These are phyloP conservation scores for Gastrolobium bilobum DNA, from an alignment of 306 rosid species.

Conservation along the genomic window DNA sequence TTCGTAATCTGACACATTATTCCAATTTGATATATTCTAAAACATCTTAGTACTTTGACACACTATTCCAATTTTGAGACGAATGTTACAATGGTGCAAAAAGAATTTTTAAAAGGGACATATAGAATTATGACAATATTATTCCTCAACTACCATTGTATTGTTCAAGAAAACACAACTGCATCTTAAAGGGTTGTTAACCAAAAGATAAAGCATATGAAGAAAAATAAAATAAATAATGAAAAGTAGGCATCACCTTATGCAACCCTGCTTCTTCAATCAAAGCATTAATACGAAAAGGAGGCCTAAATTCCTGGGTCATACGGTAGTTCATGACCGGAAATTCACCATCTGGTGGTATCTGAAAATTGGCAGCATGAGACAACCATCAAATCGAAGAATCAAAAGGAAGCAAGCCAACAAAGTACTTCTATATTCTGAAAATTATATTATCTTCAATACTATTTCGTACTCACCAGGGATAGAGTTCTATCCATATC, in stretches of 20 bases:
- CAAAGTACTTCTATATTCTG: neutral
- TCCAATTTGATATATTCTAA: slow-evolving; percentile 8
- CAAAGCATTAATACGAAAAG: slow-evolving; percentile 80
- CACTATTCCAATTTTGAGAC: slow-evolving; percentile 8
- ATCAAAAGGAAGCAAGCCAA: slow-evolving; percentile 33
- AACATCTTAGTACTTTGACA: neutral
- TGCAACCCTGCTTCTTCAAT: slow-evolving; percentile 79
- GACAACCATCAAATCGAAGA: slow-evolving; percentile 35
- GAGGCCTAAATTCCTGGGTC: slow-evolving; percentile 90
- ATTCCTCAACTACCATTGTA: slow-evolving; percentile 31
- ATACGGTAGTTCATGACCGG: slow-evolving; percentile 91
- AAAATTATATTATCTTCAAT: slow-evolving; percentile 27
- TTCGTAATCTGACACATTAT: slow-evolving; percentile 11
- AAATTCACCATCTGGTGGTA: slow-evolving; percentile 89
- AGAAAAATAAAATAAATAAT: slow-evolving; percentile 7
- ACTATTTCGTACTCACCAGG: slow-evolving; percentile 63
- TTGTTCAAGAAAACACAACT: slow-evolving; percentile 12
- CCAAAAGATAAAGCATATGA: slow-evolving; percentile 7
- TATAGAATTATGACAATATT: slow-evolving; percentile 5
- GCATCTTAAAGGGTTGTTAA: neutral
- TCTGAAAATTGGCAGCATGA: slow-evolving; percentile 54
- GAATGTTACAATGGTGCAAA: slow-evolving; percentile 12
- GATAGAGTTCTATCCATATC: slow-evolving; percentile 76
- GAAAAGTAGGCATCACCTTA: slow-evolving; percentile 62
- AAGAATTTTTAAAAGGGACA: slow-evolving; percentile 20